Conservation (phyloP, 345 rosid species). For the Euphorbia tirucalli region DNA sequence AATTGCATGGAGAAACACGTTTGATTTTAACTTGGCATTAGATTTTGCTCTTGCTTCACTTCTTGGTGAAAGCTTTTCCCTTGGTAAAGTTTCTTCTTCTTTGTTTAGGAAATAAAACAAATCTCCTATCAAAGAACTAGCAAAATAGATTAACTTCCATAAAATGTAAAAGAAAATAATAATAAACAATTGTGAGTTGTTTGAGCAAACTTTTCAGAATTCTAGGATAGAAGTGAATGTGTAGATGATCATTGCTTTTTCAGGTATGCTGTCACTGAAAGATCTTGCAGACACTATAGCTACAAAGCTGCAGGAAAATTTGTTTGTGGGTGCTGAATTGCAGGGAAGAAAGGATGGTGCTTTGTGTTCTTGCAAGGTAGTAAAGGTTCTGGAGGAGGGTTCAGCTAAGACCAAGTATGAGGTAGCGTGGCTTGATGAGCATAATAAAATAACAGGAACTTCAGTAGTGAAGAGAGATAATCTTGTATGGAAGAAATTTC, state of each 20-base stretch:
- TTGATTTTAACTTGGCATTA: neutral
- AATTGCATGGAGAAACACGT: neutral
- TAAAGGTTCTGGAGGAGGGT: slow-evolving; percentile 42
- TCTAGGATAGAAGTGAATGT: neutral
- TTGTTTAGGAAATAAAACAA: neutral
- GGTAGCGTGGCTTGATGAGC: slow-evolving; percentile 69
- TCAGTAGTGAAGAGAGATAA: slow-evolving; percentile 52
- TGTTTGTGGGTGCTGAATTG: slow-evolving; percentile 63
- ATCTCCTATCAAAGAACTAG: neutral
- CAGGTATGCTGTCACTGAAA: slow-evolving; percentile 82
- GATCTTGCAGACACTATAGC: slow-evolving; percentile 76
- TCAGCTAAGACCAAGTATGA: slow-evolving; percentile 47
- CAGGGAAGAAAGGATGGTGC: slow-evolving; percentile 55
- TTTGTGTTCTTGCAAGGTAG: slow-evolving; percentile 62
- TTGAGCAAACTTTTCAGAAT: neutral
- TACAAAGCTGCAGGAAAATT: slow-evolving; percentile 51
- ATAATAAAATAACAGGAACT: slow-evolving; percentile 46
- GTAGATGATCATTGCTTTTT: slow-evolving; percentile 20
- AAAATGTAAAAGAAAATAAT: neutral
- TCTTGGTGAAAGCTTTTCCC: neutral
- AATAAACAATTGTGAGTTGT: neutral
- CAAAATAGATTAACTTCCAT: neutral
- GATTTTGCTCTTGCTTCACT: neutral
- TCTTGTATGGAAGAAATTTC: slow-evolving; percentile 66
- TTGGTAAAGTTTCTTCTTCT: neutral